Base-by-base conservation (phyloP, 2,329 filamentous ascomycete species). In the Claviceps fusiformis region DNA sequence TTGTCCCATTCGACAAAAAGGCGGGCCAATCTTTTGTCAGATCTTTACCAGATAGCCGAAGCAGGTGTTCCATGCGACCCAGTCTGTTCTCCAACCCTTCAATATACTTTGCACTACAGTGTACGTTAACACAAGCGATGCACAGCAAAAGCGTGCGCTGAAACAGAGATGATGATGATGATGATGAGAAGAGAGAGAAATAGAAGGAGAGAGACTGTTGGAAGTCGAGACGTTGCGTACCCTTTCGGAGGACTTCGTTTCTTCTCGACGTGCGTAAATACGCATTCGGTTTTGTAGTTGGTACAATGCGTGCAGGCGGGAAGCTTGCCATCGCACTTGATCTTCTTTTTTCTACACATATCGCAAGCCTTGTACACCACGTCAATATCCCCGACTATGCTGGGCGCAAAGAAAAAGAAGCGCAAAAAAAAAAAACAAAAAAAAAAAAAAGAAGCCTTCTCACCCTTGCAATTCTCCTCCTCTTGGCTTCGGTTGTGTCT, bases 211-310 rank as follows among this genome's bases (percentile, higher is more conserved):
- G 9, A 11, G 10, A 8, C 35, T 11, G 11, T 9, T 9, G 27
- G 54, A 31, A 56, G 43, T 44, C n/a, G 24, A 15, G 24, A 41
- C 37, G 27, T 54, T 33, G 56, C 80, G 61, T 79, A 95, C 90
- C 93, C 92, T 77, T 97, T 98, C 1, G 92, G 93, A 54, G 93
- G 92, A 69, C 87, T 93, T 57, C 93, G 82, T 78, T 98, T 98
- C 83, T 98, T 98, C 75, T 98, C 93, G 43, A 97, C 91, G 68
- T 95, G 90, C 0, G 93, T 97, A 67, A 97, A 97, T 62, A 95
- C 82, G 70, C 92, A 98, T 64, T 95, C 90, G 5, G 91, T 96
- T 77, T 96, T 96, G 76, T 96, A 96, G 70, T 96, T 97, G 69
- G 87, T 86, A 70, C 92, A 98, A 71, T 97, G 93, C 8, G 89